Evolutionary conservation across 345 rosid genomes (phyloP).

Genomic region (Excoecaria cochinchinensis): DNA sequence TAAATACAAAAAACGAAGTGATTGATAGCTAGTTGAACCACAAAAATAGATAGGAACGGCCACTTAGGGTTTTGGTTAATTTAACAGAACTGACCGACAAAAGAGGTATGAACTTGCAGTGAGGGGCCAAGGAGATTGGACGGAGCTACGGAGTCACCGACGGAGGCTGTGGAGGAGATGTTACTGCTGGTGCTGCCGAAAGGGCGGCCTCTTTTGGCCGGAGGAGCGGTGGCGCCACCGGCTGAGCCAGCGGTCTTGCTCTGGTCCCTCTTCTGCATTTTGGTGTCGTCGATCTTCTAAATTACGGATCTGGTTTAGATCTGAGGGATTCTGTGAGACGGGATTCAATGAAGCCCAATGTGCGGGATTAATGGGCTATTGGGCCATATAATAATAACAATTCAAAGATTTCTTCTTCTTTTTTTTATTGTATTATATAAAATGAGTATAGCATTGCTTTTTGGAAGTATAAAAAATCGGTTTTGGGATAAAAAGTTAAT

Average conservation of each 20-base stretch:
- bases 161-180: slow-evolving; percentile 39
- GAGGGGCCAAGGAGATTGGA: slow-evolving; percentile 77
- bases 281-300: neutral
- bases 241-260: slow-evolving; percentile 65
- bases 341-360: neutral
- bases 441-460: too few relatives aligned
- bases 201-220: slow-evolving; percentile 86
- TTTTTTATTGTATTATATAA: too few relatives aligned
- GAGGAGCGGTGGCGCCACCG: slow-evolving; percentile 60
- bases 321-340: neutral
- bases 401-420: too few relatives aligned
- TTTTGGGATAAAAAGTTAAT: too few relatives aligned
- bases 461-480: too few relatives aligned
- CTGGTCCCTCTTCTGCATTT: slow-evolving; percentile 88
- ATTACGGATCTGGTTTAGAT: neutral
- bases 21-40: neutral
- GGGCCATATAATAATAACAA: too few relatives aligned
- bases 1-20: neutral
- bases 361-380: too few relatives aligned
- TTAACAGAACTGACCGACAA: slow-evolving; percentile 54
- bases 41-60: too few relatives aligned
- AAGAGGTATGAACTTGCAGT: slow-evolving; percentile 83
- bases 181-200: slow-evolving; percentile 66
- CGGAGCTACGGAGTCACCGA: slow-evolving; percentile 67
- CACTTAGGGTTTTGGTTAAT: neutral